Evolutionary conservation across 495 filamentous ascomycete species (phyloP).

Genomic region (Collariella sp.): DNA sequence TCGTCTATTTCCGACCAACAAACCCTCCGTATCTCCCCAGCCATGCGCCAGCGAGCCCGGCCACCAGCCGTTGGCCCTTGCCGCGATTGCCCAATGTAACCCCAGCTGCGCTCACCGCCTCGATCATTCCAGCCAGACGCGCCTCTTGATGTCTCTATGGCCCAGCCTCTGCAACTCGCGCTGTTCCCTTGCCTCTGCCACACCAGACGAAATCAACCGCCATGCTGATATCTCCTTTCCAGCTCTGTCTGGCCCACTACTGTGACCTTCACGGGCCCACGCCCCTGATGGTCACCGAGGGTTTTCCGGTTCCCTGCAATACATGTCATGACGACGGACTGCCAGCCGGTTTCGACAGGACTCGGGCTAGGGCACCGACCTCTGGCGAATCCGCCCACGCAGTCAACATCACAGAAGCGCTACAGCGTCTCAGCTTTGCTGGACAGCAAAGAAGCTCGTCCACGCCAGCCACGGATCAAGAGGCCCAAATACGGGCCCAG

Average conservation of each 20-base stretch:
- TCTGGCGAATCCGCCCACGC: constrained; percentile 24
- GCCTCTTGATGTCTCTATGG: too few species aligned
- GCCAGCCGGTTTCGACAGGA: constrained; percentile 17
- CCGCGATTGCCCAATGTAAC: constrained; percentile 4
- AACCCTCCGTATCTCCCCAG: not conserved
- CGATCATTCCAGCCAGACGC: not conserved
- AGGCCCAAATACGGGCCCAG: constrained; percentile 34
- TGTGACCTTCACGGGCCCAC: constrained; percentile 94
- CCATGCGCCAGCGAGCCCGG: not conserved
- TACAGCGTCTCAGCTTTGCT: constrained; percentile 34
- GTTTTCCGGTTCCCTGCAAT: constrained; percentile 65
- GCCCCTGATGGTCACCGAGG: constrained; percentile 90
- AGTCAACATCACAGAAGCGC: constrained; percentile 30
- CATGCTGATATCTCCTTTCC: constrained; percentile 35
- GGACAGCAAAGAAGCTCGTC: constrained; percentile 32
- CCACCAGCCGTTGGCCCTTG: constrained; percentile 3
- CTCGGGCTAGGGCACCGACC: constrained; percentile 26
- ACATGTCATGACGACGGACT: constrained; percentile 55
- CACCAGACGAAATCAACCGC: constrained; percentile 1
- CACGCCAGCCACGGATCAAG: constrained; percentile 31
- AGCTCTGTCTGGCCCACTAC: constrained; percentile 94
- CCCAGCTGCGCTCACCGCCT: constrained; percentile 17
- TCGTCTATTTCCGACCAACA: not conserved
- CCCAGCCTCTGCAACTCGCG: too few species aligned
- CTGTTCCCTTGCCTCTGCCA: not conserved